Evolutionary conservation across 148 eudicot species (phyloP).

Genomic region (Gaultheria prostrata): DNA sequence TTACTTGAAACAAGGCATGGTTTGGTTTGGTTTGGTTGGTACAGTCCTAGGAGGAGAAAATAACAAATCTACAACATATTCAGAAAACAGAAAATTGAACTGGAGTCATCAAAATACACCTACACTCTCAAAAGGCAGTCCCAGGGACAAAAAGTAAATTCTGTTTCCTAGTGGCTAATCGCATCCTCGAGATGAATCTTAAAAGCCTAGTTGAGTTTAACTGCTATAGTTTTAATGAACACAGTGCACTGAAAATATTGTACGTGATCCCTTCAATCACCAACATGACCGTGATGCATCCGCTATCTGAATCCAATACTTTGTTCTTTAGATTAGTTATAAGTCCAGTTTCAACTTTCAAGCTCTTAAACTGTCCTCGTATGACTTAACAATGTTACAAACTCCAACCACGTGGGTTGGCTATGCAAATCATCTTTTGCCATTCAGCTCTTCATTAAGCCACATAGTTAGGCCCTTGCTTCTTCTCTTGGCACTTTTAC

Average conservation of each 20-base stretch:
- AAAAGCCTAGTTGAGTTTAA: background rate
- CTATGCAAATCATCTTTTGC: background rate
- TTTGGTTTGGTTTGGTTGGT: background rate
- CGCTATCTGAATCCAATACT: background rate
- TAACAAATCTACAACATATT: background rate
- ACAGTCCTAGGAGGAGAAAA: constrained; percentile 5
- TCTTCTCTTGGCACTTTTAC: background rate
- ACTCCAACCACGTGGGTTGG: background rate
- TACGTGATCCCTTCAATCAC: background rate
- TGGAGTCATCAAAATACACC: background rate
- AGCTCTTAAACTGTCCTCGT: background rate
- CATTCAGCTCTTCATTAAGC: background rate
- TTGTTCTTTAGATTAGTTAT: too few species aligned
- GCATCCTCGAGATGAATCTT: background rate
- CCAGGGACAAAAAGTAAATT: background rate
- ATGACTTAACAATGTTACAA: background rate
- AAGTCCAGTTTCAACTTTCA: background rate
- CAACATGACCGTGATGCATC: background rate
- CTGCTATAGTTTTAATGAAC: background rate
- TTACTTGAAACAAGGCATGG: background rate
- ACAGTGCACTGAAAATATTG: background rate
- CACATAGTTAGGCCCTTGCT: background rate
- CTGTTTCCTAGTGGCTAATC: background rate
- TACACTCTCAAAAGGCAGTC: background rate
- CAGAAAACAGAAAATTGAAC: background rate